These are phyloP conservation scores for Ophiostoma fasciatum DNA, from an alignment of 2,329 filamentous ascomycete genomes.

Conservation along the genomic window DNA sequence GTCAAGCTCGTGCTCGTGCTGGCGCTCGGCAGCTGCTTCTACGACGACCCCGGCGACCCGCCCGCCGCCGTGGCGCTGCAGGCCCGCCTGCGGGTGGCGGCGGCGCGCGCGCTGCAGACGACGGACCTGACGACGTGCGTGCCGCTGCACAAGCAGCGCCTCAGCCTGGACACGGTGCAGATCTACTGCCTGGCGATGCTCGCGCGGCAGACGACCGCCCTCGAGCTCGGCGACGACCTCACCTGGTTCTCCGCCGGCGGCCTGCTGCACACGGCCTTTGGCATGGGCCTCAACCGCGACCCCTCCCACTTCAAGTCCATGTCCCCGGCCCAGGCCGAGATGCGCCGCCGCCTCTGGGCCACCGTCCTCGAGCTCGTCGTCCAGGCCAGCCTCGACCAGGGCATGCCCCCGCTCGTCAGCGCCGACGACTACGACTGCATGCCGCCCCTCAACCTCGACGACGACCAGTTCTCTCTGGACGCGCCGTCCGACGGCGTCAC, in stretches of 20 bases:
- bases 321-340: slow-evolving; percentile 32
- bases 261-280: slow-evolving; percentile 37
- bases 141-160: slow-evolving; percentile 9
- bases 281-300: slow-evolving; percentile 44
- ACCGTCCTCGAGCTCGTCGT: slow-evolving; percentile 40
- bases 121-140: slow-evolving; percentile 4
- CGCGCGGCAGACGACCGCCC: slow-evolving; percentile 19
- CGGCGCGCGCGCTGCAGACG: slow-evolving; percentile 6
- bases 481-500: not conserved
- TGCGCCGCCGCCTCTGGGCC: slow-evolving; percentile 41
- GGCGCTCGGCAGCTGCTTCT: slow-evolving; percentile 28
- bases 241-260: slow-evolving; percentile 36
- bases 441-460: slow-evolving; percentile 35
- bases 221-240: slow-evolving; percentile 29
- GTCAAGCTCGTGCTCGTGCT: slow-evolving; percentile 33
- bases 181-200: slow-evolving; percentile 9
- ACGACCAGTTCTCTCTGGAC: slow-evolving; percentile 31
- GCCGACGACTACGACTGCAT: slow-evolving; percentile 33
- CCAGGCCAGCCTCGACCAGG: slow-evolving; percentile 34
- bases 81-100: slow-evolving; percentile 6
- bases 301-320: slow-evolving; percentile 33
- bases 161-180: slow-evolving; percentile 11
- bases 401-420: slow-evolving; percentile 33
- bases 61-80: slow-evolving; percentile 1
- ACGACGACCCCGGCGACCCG: slow-evolving; percentile 17